Evolutionary conservation across 306 rosid species (phyloP).

Genomic region (Casuarina glauca): DNA sequence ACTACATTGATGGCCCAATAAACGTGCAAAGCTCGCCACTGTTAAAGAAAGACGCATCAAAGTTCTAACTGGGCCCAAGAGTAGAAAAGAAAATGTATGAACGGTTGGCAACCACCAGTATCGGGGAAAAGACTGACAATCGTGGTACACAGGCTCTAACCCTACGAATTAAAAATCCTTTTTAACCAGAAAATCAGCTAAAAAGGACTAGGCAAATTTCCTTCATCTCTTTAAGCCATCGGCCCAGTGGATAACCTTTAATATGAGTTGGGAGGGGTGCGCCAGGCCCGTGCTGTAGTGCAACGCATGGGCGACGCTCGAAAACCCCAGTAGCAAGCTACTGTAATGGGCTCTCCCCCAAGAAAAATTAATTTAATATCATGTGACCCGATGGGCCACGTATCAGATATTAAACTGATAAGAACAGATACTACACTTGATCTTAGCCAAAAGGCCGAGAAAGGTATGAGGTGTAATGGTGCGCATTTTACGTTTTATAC

Average conservation of each 20-base stretch:
- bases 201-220: too few species aligned
- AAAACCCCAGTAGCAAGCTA: constrained; percentile 1
- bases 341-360: not conserved
- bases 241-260: too few species aligned
- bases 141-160: too few species aligned
- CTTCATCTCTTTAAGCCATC: too few species aligned
- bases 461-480: not conserved
- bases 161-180: too few species aligned
- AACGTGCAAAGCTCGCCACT: not conserved
- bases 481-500: not conserved
- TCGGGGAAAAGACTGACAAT: too few species aligned
- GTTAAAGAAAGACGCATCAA: not conserved
- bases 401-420: too few species aligned
- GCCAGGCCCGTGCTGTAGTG: too few species aligned
- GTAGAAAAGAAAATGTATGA: too few species aligned
- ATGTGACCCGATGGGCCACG: too few species aligned
- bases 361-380: not conserved
- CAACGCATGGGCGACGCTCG: not conserved
- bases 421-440: not conserved
- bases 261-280: not conserved
- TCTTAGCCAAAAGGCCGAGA: constrained; percentile 13
- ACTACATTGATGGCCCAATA: not conserved
- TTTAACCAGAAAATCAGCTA: too few species aligned
- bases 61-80: not conserved
- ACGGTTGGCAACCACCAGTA: too few species aligned